Evolutionary conservation across 805 yeast species (phyloP).

Genomic region (Ogataea methanolica): DNA sequence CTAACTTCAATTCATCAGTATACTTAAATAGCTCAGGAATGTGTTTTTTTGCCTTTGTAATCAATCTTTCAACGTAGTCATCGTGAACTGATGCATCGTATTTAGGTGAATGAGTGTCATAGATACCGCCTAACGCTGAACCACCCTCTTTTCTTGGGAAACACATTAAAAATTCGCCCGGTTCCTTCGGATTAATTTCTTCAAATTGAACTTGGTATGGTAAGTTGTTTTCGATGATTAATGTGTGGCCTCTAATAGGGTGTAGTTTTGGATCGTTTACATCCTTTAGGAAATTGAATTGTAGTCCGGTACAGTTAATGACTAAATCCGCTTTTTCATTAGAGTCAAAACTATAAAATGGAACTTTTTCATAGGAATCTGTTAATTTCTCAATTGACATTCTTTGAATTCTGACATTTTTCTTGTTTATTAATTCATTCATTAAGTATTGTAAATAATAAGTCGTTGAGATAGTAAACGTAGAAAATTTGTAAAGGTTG

Average conservation of each 20-base stretch:
- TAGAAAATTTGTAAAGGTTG: constrained; percentile 37
- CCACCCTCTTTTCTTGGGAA: constrained; percentile 71
- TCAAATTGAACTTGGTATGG: constrained; percentile 34
- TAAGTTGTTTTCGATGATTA: constrained; percentile 44
- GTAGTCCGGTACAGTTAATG: constrained; percentile 54
- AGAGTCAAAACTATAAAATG: constrained; percentile 15
- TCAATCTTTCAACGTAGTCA: constrained; percentile 44
- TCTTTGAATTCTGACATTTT: constrained; percentile 45
- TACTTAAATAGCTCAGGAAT: constrained; percentile 39
- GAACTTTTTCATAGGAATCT: constrained; percentile 30
- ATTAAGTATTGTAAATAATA: constrained; percentile 51
- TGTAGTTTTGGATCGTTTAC: constrained; percentile 40
- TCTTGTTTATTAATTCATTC: constrained; percentile 32
- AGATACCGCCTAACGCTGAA: constrained; percentile 54
- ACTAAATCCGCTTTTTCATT: constrained; percentile 34
- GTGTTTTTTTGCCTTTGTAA: constrained; percentile 38
- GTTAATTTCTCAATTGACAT: constrained; percentile 41
- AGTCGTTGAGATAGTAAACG: constrained; percentile 57
- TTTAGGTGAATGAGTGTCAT: constrained; percentile 18
- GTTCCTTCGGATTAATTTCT: constrained; percentile 24
- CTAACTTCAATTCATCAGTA: constrained; percentile 37
- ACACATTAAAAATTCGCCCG: constrained; percentile 49
- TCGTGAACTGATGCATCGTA: constrained; percentile 33
- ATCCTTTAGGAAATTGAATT: constrained; percentile 42
- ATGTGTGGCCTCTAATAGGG: constrained; percentile 59